Percentiles rank a stretch among this genome's conserved stretches.
phyloP scores from a whole-genome alignment of 2,329 filamentous ascomycete species.

The Monilinia vaccinii-corymbosi region DNA sequence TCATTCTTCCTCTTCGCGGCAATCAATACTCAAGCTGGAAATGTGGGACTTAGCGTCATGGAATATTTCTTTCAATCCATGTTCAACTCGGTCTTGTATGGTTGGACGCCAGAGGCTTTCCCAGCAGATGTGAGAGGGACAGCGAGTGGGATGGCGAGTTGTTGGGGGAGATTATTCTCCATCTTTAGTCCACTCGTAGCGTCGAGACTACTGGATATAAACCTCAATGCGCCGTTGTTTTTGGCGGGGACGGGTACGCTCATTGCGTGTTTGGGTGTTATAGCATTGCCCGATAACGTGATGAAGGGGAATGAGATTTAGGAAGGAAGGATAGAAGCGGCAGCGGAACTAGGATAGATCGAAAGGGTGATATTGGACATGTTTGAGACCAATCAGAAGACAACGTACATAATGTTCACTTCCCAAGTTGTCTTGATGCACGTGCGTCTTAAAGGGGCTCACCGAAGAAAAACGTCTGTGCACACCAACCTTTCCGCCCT shows the following conservation, averaged over 20 bases:
- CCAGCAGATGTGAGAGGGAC: constrained; percentile 42
- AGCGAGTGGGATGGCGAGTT: constrained; percentile 46
- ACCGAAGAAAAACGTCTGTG: neutral
- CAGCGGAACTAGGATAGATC: neutral
- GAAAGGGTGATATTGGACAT: neutral
- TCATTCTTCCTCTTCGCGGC: constrained; percentile 24
- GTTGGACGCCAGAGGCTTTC: constrained; percentile 21
- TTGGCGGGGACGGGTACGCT: constrained; percentile 46
- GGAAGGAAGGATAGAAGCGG: neutral
- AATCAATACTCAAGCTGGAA: constrained; percentile 23
- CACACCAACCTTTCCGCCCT: neutral
- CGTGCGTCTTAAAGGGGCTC: neutral
- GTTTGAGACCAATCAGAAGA: neutral
- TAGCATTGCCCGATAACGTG: constrained; percentile 34
- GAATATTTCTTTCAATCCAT: constrained; percentile 29
- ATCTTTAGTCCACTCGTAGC: constrained; percentile 50
- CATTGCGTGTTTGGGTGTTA: constrained; percentile 43
- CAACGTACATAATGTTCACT: too few species aligned
- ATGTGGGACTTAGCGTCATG: constrained; percentile 26
- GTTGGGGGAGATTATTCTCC: constrained; percentile 49
- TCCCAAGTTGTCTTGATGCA: too few species aligned
- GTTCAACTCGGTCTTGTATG: constrained; percentile 23
- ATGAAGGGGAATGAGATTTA: constrained; percentile 9
- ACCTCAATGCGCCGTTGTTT: constrained; percentile 44
- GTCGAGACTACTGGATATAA: constrained; percentile 34